Percentiles rank a stretch among this genome's conserved stretches.
phyloP scores from a whole-genome alignment of 352 stramenopile genomes.

The Pythium apleroticum region DNA sequence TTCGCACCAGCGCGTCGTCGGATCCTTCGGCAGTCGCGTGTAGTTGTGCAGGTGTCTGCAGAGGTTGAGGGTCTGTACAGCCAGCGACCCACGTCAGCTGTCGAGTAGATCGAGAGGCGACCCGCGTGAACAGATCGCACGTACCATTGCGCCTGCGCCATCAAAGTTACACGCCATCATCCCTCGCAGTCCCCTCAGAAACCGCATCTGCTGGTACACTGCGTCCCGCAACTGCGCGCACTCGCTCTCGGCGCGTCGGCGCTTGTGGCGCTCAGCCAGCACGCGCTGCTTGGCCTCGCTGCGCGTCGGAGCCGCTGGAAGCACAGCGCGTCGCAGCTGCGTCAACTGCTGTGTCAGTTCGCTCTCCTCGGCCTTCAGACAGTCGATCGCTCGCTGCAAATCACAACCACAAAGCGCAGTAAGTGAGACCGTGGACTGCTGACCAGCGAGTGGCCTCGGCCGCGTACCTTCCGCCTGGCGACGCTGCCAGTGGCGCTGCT shows the following conservation, averaged over 20 bases:
- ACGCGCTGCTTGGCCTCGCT: slow-evolving; percentile 3
- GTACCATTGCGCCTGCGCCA: background rate
- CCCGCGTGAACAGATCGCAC: background rate
- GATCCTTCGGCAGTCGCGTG: slow-evolving; percentile 20
- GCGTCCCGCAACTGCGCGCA: slow-evolving; percentile 4
- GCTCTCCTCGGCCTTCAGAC: slow-evolving; percentile 1
- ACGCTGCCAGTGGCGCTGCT: background rate
- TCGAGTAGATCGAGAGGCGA: too few relatives aligned
- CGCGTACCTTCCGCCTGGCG: background rate
- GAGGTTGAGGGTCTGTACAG: slow-evolving; percentile 15
- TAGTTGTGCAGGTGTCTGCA: slow-evolving; percentile 27
- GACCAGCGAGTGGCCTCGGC: background rate
- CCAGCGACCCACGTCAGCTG: background rate
- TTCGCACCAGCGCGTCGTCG: slow-evolving; percentile 3
- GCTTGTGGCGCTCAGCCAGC: slow-evolving; percentile 5
- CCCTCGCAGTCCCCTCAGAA: slow-evolving; percentile 10
- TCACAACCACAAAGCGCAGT: background rate
- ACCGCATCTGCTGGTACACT: slow-evolving; percentile 13
- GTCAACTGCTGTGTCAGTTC: slow-evolving; percentile 1
- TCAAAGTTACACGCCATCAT: background rate
- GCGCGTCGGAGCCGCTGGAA: background rate
- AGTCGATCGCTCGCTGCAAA: background rate
- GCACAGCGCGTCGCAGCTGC: background rate
- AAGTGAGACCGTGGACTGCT: background rate
- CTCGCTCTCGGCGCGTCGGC: slow-evolving; percentile 12